Evolutionary conservation across 768 basidiomycete genomes (phyloP), one percentile per base, ranked within the genome.

Genomic region (Trichaptum fuscoviolaceum): DNA sequence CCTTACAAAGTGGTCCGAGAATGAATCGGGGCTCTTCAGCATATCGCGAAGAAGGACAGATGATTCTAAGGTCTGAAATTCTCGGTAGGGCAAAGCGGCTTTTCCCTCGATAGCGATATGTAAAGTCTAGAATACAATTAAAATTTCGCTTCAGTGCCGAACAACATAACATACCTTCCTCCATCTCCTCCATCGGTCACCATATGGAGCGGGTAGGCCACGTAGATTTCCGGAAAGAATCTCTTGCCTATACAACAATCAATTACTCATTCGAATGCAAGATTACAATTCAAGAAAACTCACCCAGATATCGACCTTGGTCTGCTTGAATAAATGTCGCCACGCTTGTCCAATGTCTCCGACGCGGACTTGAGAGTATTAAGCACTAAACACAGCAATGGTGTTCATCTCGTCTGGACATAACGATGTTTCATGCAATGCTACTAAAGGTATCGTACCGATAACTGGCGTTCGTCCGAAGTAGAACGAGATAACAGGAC

Each of bases 291-390:
- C 78, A 76, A 79, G 60, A 83, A 77, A 30, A 84, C 78, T 58
- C 81, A 81, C 20, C 79, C 79, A 58, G 83, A 77, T 34, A 84
- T 77, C 58, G 82, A 81, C 18, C 79, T 79, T 30, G 82, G 82
- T 12, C 83, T 77, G 65, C 79, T 80, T 1, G 82, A 83, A 63
- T 84, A 84, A 15, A 80, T 78, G 0, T 79, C 75, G 0, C 81
- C 82, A 36, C 82, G 77, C 65, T 81, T 82, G 65, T 84, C 83
- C 26, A 85, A 71, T 8, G 81, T 73, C 64, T 82, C 81, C 80
- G 78, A 81, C 27, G 80, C 80, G 42, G 79, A 78, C 69, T 81
- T 80, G 0, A 81, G 80, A 3, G 77, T 82, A 7, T 80, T 79
- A 42, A 83, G 75, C 18, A 84, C 81, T 79, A 69, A 9, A 62